Percentiles rank a stretch among this genome's conserved stretches.
Conservation (phyloP, 768 basidiomycete species). For the Tulasnella sp. region DNA sequence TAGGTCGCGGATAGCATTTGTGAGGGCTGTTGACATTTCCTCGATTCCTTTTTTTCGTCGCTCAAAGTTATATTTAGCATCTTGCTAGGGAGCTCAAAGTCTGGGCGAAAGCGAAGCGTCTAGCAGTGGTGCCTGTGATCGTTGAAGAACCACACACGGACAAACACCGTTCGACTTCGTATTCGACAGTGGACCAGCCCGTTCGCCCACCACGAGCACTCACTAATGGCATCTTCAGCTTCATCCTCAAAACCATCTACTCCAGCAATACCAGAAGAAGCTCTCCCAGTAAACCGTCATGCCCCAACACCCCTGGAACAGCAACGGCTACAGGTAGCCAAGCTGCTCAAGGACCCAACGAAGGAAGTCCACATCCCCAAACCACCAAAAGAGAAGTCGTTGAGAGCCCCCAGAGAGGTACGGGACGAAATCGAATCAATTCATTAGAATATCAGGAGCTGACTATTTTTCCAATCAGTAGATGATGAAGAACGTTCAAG, state of each 20-base stretch:
- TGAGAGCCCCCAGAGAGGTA: slow-evolving; percentile 67
- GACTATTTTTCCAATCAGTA: slow-evolving; percentile 28
- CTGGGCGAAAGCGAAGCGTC: no score
- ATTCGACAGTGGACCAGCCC: neutral
- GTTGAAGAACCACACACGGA: neutral
- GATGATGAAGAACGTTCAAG: slow-evolving; percentile 99
- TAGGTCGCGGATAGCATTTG: no score
- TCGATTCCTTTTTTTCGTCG: no score
- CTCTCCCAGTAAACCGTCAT: slow-evolving; percentile 29
- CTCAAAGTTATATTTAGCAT: no score
- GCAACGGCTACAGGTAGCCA: slow-evolving; percentile 66
- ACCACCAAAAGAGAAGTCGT: slow-evolving; percentile 72
- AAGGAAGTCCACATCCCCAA: slow-evolving; percentile 73
- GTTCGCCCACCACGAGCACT: neutral
- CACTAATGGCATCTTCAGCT: slow-evolving; percentile 5
- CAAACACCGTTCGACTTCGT: neutral
- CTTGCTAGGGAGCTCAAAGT: no score
- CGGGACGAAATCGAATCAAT: neutral
- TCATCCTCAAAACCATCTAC: slow-evolving; percentile 12
- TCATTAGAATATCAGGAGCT: neutral
- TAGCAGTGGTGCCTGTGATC: no score
- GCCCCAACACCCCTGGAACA: slow-evolving; percentile 44
- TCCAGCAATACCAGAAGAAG: neutral
- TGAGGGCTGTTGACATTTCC: no score
- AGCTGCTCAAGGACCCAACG: slow-evolving; percentile 79